phyloP scores from a whole-genome alignment of 768 basidiomycete genomes.

The Amanita rubescens region DNA sequence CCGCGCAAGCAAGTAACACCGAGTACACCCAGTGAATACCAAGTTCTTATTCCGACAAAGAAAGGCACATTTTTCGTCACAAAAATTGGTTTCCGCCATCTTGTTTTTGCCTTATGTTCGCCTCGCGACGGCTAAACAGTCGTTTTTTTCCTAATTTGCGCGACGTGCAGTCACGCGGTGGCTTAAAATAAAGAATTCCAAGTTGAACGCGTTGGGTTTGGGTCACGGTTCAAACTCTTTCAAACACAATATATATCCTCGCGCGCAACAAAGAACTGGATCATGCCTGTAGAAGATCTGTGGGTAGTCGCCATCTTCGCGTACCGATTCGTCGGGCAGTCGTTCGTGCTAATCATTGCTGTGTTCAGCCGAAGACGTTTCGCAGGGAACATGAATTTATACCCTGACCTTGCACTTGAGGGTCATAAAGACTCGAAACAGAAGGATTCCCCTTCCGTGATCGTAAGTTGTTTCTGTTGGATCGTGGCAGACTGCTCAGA shows the following conservation, averaged over 20 bases:
- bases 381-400: constrained; percentile 23
- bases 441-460: constrained; percentile 15
- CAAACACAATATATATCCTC: neutral
- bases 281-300: constrained; percentile 31
- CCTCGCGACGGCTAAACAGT: too few relatives aligned
- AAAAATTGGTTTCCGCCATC: too few relatives aligned
- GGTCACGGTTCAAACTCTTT: neutral
- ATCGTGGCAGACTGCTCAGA: neutral
- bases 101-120: too few relatives aligned
- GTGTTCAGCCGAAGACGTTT: constrained; percentile 24
- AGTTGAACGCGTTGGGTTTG: too few relatives aligned
- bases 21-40: neutral
- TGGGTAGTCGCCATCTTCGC: constrained; percentile 9
- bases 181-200: neutral
- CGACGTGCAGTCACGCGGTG: neutral
- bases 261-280: neutral
- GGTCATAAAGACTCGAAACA: constrained; percentile 12
- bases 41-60: too few relatives aligned
- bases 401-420: constrained; percentile 22
- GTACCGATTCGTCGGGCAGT: neutral
- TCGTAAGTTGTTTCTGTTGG: constrained; percentile 16
- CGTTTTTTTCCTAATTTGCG: neutral
- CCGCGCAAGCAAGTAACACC: neutral
- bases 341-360: neutral
- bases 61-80: too few relatives aligned